Evolutionary conservation across 78 protist species (phyloP), one percentile per base, ranked within the genome.

Genomic region (Chrysochromulina tobinii): DNA sequence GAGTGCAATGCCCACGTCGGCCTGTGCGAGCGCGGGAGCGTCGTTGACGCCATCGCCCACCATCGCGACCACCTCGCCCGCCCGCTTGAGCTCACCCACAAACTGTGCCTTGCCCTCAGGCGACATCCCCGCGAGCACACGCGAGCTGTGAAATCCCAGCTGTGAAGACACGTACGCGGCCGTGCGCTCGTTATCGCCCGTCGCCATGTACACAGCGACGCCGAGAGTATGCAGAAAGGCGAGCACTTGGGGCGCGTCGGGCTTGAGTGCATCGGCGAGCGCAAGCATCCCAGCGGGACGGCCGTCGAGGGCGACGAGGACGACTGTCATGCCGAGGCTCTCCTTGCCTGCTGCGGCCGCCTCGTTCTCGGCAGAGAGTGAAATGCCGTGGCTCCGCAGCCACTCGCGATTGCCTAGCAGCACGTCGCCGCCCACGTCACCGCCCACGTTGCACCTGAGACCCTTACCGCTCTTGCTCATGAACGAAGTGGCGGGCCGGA

Each of bases 1-100:
- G 77, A 97, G 87, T 9, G 98, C 98, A 57, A 97, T 91, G 66
- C 98, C 98, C 17, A 96, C 77, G 54, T 97, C 98, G 9, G 98
- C 97, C 64, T 94, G 94, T 27, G 90, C 90, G 77, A 86, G 93
- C 1, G 98, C 97, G 5, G 96, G 97, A 18, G 95, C 73, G 90
- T 98, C 99, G 94, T 98, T 98, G 86, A 97, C 93, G 68, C 99
- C 99, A 73, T 98, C 99, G 64, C 99, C 99, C 48, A 97, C 94
- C 95, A 98, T 94, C 53, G 97, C 97, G 59, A 98, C 98, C 69
- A 84, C 89, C 15, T 2, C 20, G 15, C 77, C 77, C 17, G 3
- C 77, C 17, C 7, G 51, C 51, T 27, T 38, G 18, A n/a, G 51
- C 77, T 11, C 58, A 4, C 7, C 8, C 27, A 27, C 58, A 68